Conservation (phyloP, 306 rosid species). For the Adenanthera pavonina region DNA sequence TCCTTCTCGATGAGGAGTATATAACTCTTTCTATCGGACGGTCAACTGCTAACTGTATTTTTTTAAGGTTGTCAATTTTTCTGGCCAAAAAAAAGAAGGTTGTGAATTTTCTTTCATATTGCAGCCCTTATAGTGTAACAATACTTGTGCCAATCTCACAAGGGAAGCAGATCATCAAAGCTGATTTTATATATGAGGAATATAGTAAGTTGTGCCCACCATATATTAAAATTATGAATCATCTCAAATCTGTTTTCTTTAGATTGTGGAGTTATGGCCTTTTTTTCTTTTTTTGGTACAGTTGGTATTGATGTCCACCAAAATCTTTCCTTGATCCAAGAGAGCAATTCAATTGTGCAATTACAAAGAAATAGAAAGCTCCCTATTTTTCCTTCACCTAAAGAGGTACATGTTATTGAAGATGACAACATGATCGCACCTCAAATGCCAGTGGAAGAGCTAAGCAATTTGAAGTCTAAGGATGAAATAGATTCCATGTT, state of each 20-base stretch:
- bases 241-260: constrained; percentile 18
- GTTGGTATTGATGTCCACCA: constrained; percentile 91
- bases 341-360: constrained; percentile 46
- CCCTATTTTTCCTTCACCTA: constrained; percentile 53
- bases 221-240: constrained; percentile 29
- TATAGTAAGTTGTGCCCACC: constrained; percentile 61
- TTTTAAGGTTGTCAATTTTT: no score
- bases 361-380: constrained; percentile 50
- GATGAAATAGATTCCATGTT: constrained; percentile 55
- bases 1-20: constrained; percentile 6
- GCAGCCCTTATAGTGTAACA: constrained; percentile 85
- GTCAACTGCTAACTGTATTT: constrained; percentile 6
- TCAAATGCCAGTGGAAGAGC: constrained; percentile 49
- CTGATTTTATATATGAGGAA: constrained; percentile 83
- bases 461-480: constrained; percentile 43
- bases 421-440: constrained; percentile 51
- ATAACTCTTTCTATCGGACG: constrained; percentile 6
- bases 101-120: constrained; percentile 38
- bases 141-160: constrained; percentile 63
- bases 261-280: constrained; percentile 22
- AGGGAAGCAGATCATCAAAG: constrained; percentile 80
- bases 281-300: constrained; percentile 41
- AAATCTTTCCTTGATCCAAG: constrained; percentile 59
- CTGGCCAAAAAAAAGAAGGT: background rate
- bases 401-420: constrained; percentile 59